Evolutionary conservation across 179 eudicot species (phyloP).

Genomic region (Sideroxylon spinosum): DNA sequence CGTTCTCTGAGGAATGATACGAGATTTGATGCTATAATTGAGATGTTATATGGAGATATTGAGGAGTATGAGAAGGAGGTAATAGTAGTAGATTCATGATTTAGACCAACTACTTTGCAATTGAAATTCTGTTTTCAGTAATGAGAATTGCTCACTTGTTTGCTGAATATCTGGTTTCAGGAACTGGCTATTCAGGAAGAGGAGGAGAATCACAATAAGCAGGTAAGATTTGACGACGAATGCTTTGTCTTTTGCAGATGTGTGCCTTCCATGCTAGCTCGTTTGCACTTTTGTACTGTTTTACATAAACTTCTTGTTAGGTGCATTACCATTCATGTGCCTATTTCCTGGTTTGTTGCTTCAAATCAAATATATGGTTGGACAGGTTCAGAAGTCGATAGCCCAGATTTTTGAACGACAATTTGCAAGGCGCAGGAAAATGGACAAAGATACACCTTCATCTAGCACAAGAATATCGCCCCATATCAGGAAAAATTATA

Average conservation of each 20-base stretch:
- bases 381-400: constrained; percentile 62
- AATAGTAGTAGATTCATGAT: constrained; percentile 12
- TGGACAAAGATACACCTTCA: constrained; percentile 15
- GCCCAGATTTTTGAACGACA: constrained; percentile 53
- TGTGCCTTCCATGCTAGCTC: not conserved
- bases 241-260: constrained; percentile 13
- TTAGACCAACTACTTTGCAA: not conserved
- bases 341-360: not conserved
- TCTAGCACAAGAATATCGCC: constrained; percentile 9
- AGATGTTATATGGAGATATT: constrained; percentile 74
- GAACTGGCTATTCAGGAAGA: constrained; percentile 50
- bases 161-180: constrained; percentile 31
- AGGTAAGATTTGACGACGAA: not conserved
- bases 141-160: not conserved
- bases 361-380: not conserved
- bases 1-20: constrained; percentile 97
- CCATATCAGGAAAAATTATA: constrained; percentile 25
- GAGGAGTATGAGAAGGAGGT: constrained; percentile 97
- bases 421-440: constrained; percentile 42
- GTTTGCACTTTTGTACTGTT: not conserved
- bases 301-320: not conserved
- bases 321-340: not conserved
- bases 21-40: constrained; percentile 72
- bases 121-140: not conserved
- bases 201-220: constrained; percentile 45